Base-by-base conservation (phyloP, 2,329 filamentous ascomycete species). In the Aurifilum marmelostoma region DNA sequence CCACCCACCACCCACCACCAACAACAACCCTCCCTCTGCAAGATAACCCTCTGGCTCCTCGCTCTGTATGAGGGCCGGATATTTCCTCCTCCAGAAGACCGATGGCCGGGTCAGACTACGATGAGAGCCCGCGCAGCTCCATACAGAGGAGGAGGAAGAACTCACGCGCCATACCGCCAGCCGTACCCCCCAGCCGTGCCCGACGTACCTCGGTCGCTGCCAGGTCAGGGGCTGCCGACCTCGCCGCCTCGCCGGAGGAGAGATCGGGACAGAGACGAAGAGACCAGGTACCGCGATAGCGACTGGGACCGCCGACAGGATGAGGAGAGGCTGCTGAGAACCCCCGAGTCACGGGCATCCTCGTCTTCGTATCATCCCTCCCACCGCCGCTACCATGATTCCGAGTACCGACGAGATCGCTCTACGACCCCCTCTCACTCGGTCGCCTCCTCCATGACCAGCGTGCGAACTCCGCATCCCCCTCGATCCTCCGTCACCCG, bases 71-170 rank as follows among this genome's bases (percentile, higher is more conserved):
- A 63, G 61, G 39, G 39, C 37, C 21, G 29, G 14, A 29, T 11
- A n/a, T 27, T 6, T 16, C 59, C 64, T 59, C 27, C 27, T 47
- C 60, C 43, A 54, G 60, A 41, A 69, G 72, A 74, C 75, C 75
- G 77, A 79, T 79, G 76, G 76, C 76, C 69, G 75, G 75, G 68
- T 70, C 73, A 64, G 72, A 75, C 68, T 71, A 74, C 69, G 71
- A 72, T 71, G 72, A 72, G 59, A 74, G 74, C 71, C 73, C 75
- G 61, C 73, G 71, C 63, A 74, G 71, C 69, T 69, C 73, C 37
- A 73, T 74, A 71, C 73, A 62, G 59, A 43, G 73, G 56, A 74
- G 71, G 71, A 73, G 72, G 71, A 71, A 72, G 54, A 66, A 37
- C 32, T 39, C 67, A 64, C 71, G 59, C 68, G 71, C 29, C 66